Evolutionary conservation across 2,329 filamentous ascomycete genomes (phyloP), one percentile per base, ranked within the genome.

Genomic region (Trichoderma sp.): DNA sequence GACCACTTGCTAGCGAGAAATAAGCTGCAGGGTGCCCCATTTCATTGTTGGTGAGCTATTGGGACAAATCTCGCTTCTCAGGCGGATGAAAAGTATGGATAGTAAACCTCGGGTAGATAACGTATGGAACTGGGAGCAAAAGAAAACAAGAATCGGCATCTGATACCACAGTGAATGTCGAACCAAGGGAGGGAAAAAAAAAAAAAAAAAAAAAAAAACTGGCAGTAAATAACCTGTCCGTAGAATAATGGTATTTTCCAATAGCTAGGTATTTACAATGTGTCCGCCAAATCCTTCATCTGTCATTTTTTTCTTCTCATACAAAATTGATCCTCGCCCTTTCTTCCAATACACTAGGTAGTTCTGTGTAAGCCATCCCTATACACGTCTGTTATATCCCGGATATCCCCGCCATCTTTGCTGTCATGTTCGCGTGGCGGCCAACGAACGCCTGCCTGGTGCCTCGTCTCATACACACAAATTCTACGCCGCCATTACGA

Each of bases 401-500:
- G 52, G 54, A 59, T 68, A 60, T 60, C 67, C 48, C 34, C 54
- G 48, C 61, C 61, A 17, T 45, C 19, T 54, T 29, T 34, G 27
- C 50, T 59, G 19, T 61, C 48, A 17, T 52, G 29, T 54, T 68
- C 45, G 27, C 57, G 25, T 45, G 32, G 61, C 53, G 65, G 54
- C 35, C 19, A 53, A 59, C 54, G 66, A 66, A 66, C 27, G 67
- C 67, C 67, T 60, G 66, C 56, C 65, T 45, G 32, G 61, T 59
- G 61, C 54, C 61, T 45, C 67, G 5, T 66, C 22, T 45, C 67
- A 54, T 54, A 66, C 48, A 29, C n/a, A 45, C 67, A 60, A 29
- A 29, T 53, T 66, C 39, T 54, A 68, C 58, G 54, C 66, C 58
- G 22, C 27, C n/a, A 64, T 64, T 42, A 64, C 27, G 37, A 19